Base-by-base conservation (phyloP, 345 rosid genomes). In the Linum trigynum region DNA sequence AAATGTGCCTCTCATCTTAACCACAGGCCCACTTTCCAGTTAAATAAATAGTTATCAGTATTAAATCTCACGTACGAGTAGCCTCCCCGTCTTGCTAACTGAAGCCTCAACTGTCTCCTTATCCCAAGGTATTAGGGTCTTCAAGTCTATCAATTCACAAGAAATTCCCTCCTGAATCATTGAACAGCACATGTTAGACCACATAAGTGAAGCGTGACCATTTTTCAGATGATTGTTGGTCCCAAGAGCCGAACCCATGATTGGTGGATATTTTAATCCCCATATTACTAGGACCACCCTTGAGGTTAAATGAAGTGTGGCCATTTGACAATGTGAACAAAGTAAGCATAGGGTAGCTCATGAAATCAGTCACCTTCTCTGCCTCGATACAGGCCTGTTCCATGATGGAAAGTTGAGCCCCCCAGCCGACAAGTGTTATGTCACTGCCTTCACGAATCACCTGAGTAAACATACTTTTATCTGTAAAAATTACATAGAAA, bases 371-470 rank as follows among this genome's bases (percentile, higher is more conserved):
- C 57, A 83, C 96, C 80, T 85, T 85, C 75, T 85, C 89, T 0
- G 96, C 96, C 37, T 86, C 95, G 38, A 69, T 61, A 63, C 96
- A 87, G 66, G 98, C 96, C 70, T 89, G 84, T 68, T 89, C 92
- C 92, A 92, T 85, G 16, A 89, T 17, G 4, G 98, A 71, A 53
- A 92, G 88, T 67, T 92, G 98, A 16, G 96, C 95, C 75, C 96
- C 95, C 98, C 98, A 92, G 61, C 98, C 95, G 39, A 92, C 92
- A 55, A 92, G 79, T 12, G 98, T 85, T 71, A 92, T 87, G 76
- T 92, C 96, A 59, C 68, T 84, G 74, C 96, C 98, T 76, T 89
- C 80, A 74, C 81, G 85, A 51, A 89, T 84, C 72, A 92, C 92
- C 95, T 92, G 71, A 36, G 32, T 14, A 75, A 48, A 10, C 70